Conservation (phyloP, 1,139 yeast genomes). For the Yarrowia galli region DNA sequence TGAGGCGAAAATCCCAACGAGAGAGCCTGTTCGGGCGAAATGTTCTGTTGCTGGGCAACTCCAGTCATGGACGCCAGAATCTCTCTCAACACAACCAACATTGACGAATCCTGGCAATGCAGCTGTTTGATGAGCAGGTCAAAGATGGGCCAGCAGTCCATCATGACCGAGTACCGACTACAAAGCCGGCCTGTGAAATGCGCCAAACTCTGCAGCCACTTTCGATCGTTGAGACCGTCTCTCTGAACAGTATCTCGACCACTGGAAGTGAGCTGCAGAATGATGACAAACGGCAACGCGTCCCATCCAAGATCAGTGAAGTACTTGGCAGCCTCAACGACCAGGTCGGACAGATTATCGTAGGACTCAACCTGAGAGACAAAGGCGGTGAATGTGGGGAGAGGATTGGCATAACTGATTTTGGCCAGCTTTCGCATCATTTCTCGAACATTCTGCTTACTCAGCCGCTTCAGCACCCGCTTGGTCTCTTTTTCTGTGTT, state of each 20-base stretch:
- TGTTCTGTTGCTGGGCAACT: constrained; percentile 68
- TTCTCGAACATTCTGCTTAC: constrained; percentile 80
- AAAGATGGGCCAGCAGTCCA: constrained; percentile 57
- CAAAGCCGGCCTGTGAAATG: constrained; percentile 53
- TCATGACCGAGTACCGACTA: constrained; percentile 47
- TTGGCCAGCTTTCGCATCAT: constrained; percentile 82
- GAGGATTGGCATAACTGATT: constrained; percentile 79
- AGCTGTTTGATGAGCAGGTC: constrained; percentile 69
- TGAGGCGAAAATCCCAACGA: constrained; percentile 71
- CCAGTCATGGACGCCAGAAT: constrained; percentile 83
- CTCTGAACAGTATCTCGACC: constrained; percentile 73
- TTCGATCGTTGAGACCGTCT: constrained; percentile 82
- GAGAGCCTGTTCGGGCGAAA: constrained; percentile 70
- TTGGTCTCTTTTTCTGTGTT: constrained; percentile 84
- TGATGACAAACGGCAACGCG: constrained; percentile 73
- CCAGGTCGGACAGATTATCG: constrained; percentile 79
- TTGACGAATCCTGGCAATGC: constrained; percentile 65
- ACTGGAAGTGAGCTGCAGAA: constrained; percentile 70
- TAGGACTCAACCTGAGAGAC: constrained; percentile 78
- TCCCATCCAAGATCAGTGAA: constrained; percentile 89
- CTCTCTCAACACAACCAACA: constrained; percentile 74
- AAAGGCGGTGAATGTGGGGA: constrained; percentile 65
- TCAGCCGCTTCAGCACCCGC: constrained; percentile 78
- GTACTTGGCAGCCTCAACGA: constrained; percentile 81
- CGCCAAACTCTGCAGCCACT: constrained; percentile 73